Base-by-base conservation (phyloP, 805 yeast species). In the Candida schatavii region DNA sequence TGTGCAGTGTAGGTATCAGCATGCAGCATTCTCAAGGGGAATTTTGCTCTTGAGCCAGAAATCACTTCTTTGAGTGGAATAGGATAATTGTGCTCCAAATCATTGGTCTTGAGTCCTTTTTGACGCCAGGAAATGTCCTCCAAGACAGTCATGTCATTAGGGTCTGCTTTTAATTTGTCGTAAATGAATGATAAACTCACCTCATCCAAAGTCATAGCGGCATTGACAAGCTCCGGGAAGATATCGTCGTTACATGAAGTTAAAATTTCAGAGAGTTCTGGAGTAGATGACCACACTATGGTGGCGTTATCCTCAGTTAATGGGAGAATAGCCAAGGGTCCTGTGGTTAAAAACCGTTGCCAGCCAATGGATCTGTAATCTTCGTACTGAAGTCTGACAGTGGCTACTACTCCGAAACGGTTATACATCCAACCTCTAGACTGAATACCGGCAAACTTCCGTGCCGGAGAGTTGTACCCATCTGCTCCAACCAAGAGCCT, bases 401-500 rank as follows among this genome's bases (percentile, higher is more conserved):
- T 85, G 0, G 93, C 97, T 2, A 93, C 99, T n/a, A 90, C 82
- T 1, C 98, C 99, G 66, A 82, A 87, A 37, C 88, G 74, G 50
- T 83, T 72, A 63, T 93, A 93, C 38, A 77, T 78, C 98, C 98
- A 93, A 13, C 99, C 99, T 37, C 96, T 75, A 2, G 95, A 79
- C 56, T 81, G 83, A 42, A 93, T 89, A 2, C 78, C 81, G 0
- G 97, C 84, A 55, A 76, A 90, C 47, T 76, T 73, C 37, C 97
- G 75, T 4, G 86, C 98, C 0, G 97, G 97, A 1, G 97, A 89
- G 60, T 89, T 88, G 60, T 81, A 88, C 1, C 99, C 99, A 60
- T 93, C 99, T 30, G 97, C 96, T 6, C 99, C 99, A 13, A 93
- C 79, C 17, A 90, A 68, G n/a, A 90, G 69, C 41, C 96, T 72